Base-by-base conservation (phyloP, 176 grass and related monocot genomes). In the Oropetium thomaeum region DNA sequence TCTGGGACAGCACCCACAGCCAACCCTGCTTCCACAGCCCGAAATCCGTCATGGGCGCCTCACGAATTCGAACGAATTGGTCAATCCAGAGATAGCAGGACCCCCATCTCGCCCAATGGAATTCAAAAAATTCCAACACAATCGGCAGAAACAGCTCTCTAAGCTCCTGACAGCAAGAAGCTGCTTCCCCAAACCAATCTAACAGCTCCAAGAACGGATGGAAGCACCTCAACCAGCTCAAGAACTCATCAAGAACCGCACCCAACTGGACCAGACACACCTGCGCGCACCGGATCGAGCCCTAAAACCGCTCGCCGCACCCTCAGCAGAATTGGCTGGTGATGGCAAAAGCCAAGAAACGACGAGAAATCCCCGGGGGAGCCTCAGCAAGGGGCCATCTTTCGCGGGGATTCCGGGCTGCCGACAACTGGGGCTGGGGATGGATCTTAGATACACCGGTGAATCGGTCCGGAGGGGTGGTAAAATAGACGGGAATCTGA, bases 11-110 rank as follows among this genome's bases (percentile, higher is more conserved):
- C 62, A 92, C 61, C 96, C 92, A 96, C 42, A 45, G 82, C 96
- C 96, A 96, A 13, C 77, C 92, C 80, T 99, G 96, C 83, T 90
- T 95, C 87, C 93, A 89, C 70, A 99, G 80, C 59, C 89, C 87
- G 61, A 96, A 88, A 85, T 90, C 96, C 52, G 59, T 83, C 89
- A 99, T 92, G 43, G 62, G 14, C 72, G 13, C 27, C 32, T 8
- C 57, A 5, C 2, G 53, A 69, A 76, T 40, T 66, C 29, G 72
- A 71, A 7, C 58, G 0, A 44, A 75, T 65, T 70, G 64, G 23
- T 84, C 70, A 88, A 62, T 60, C 49, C n/a, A 29, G 40, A 39
- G 15, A 28, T 20, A 5, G 41, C 40, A 3, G 12, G 32, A 20
- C 20, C 81, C 55, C 68, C 89, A 84, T 74, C 33, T 72, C 75